Conservation (phyloP, 768 basidiomycete species). For the Symmetrospora coprosmae region DNA sequence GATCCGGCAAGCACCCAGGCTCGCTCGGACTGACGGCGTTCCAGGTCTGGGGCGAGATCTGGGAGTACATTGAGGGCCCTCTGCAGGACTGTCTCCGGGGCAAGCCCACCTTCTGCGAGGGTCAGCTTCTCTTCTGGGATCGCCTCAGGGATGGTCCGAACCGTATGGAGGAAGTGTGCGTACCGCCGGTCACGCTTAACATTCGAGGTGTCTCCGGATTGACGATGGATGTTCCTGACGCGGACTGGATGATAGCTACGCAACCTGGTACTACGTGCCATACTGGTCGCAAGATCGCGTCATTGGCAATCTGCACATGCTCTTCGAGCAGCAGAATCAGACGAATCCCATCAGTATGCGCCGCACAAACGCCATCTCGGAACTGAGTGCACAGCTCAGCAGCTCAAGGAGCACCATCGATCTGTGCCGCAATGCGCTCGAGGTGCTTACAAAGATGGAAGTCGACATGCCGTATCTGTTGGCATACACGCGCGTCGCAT, state of each 20-base stretch:
- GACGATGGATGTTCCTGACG: not conserved
- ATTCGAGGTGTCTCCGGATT: not conserved
- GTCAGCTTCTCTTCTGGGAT: slow-evolving; percentile 12
- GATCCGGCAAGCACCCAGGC: not conserved
- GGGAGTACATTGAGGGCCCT: slow-evolving; percentile 8
- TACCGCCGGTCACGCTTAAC: not conserved
- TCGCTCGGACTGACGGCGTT: slow-evolving; percentile 1
- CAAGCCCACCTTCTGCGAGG: not conserved
- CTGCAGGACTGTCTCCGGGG: not conserved
- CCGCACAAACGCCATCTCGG: slow-evolving; percentile 1
- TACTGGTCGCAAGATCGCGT: slow-evolving; percentile 10
- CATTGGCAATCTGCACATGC: slow-evolving; percentile 19
- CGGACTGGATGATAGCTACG: not conserved
- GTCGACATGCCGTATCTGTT: slow-evolving; percentile 21
- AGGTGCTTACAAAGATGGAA: slow-evolving; percentile 7
- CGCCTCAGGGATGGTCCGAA: slow-evolving; percentile 12
- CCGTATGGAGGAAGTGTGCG: not conserved
- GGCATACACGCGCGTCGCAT: slow-evolving; percentile 16
- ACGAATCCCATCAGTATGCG: slow-evolving; percentile 2
- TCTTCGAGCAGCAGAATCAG: slow-evolving; percentile 10
- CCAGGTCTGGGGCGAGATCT: slow-evolving; percentile 22
- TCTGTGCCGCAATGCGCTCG: slow-evolving; percentile 20
- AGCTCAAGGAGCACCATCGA: slow-evolving; percentile 19
- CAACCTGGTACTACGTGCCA: slow-evolving; percentile 18
- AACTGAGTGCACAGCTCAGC: slow-evolving; percentile 3